A percentile compares a stretch with the other conserved stretches of the same genome.
phyloP scores from a whole-genome alignment of 176 grass and related monocot genomes.

The Neostapfia colusana region DNA sequence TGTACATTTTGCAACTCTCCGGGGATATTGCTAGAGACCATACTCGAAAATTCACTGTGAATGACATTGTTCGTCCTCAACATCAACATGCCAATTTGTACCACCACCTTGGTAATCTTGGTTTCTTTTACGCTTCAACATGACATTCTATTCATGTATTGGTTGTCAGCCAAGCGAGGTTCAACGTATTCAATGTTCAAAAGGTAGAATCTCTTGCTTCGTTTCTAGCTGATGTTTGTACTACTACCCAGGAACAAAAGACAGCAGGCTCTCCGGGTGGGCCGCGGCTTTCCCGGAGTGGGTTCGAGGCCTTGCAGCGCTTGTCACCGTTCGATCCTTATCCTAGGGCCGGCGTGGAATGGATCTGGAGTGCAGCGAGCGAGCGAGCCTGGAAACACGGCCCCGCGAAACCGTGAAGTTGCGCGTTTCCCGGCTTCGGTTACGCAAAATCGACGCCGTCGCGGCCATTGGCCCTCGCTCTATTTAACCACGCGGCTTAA shows the following conservation, averaged over 20 bases:
- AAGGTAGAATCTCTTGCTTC: too few relatives aligned
- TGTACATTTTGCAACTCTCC: too few relatives aligned
- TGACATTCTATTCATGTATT: too few relatives aligned
- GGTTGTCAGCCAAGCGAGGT: too few relatives aligned
- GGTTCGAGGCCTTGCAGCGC: neutral
- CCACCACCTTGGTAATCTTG: too few relatives aligned
- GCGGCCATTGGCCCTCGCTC: neutral
- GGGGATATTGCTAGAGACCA: too few relatives aligned
- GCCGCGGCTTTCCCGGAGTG: neutral
- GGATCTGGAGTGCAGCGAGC: neutral
- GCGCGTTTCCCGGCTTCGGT: neutral
- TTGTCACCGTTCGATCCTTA: neutral
- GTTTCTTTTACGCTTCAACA: too few relatives aligned
- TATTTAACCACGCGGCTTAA: neutral
- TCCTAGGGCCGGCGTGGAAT: neutral
- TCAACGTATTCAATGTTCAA: too few relatives aligned
- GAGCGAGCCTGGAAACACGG: neutral
- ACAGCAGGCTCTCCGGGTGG: neutral
- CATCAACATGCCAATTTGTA: too few relatives aligned
- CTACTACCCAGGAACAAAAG: neutral
- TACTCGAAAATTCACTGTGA: too few relatives aligned
- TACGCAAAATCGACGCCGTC: neutral
- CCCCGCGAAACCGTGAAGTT: constrained; percentile 7
- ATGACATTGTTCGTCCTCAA: too few relatives aligned
- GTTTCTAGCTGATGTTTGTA: neutral